phyloP scores from a whole-genome alignment of 2,329 filamentous ascomycete species.

The Moelleriella libera region DNA sequence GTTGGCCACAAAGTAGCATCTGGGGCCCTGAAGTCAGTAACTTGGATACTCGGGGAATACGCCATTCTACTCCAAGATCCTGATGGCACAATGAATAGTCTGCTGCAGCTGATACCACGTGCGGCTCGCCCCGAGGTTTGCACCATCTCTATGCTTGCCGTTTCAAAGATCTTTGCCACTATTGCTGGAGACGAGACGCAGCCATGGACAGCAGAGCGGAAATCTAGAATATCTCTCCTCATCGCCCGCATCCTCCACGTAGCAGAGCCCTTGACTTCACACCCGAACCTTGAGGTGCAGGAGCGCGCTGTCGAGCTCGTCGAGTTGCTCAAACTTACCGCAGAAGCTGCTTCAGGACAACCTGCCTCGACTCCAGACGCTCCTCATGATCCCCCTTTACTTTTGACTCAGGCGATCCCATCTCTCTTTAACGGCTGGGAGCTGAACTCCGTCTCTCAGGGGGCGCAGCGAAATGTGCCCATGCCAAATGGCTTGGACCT shows the following conservation, averaged over 20 bases:
- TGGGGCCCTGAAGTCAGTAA: constrained; percentile 59
- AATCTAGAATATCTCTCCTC: constrained; percentile 60
- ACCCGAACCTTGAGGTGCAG: constrained; percentile 87
- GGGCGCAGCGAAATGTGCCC: constrained; percentile 77
- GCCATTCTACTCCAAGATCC: constrained; percentile 56
- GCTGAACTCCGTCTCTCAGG: constrained; percentile 75
- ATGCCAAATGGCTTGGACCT: constrained; percentile 63
- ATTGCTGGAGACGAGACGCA: constrained; percentile 51
- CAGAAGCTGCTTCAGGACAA: constrained; percentile 64
- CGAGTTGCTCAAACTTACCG: constrained; percentile 75
- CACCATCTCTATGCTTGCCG: constrained; percentile 69
- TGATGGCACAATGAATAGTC: constrained; percentile 55
- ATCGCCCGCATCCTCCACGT: constrained; percentile 72
- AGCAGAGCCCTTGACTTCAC: constrained; percentile 62
- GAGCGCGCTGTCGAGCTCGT: constrained; percentile 87
- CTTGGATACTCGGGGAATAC: constrained; percentile 86
- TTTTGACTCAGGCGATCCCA: constrained; percentile 84
- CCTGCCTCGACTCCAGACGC: constrained; percentile 37
- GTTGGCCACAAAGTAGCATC: constrained; percentile 41
- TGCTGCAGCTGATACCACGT: constrained; percentile 53
- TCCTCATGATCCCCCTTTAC: constrained; percentile 57
- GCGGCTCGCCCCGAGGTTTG: constrained; percentile 50
- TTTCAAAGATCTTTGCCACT: constrained; percentile 70
- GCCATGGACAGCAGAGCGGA: constrained; percentile 59
- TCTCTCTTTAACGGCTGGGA: constrained; percentile 77